phyloP scores from a whole-genome alignment of 371 early-diverging fungal species.

The Cokeromyces recurvatus region DNA sequence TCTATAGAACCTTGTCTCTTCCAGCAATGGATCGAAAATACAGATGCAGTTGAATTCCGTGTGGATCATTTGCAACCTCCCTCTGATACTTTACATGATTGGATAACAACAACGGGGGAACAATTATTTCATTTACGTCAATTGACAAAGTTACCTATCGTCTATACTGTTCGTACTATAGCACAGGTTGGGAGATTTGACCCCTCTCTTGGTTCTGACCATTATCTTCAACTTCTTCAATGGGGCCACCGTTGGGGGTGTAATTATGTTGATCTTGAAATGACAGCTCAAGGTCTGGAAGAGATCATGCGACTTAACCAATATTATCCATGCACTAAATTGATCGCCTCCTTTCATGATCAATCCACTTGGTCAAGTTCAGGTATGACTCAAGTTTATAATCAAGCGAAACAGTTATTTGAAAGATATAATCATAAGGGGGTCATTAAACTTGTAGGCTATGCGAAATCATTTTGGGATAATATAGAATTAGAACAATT shows the following conservation, averaged over 20 bases:
- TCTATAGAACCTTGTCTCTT: conserved; percentile 24
- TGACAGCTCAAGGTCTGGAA: conserved; percentile 44
- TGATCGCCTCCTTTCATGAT: conserved; percentile 89
- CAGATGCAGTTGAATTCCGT: conserved; percentile 88
- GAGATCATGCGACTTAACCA: conserved; percentile 38
- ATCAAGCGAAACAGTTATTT: conserved; percentile 19
- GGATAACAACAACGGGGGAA: conserved; percentile 14
- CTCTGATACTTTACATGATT: not conserved
- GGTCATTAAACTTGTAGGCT: conserved; percentile 85
- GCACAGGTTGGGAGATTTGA: conserved; percentile 81
- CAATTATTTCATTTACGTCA: conserved; percentile 21
- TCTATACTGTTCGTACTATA: conserved; percentile 84
- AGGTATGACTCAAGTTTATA: conserved; percentile 42
- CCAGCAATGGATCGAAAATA: conserved; percentile 55
- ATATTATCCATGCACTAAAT: conserved; percentile 43
- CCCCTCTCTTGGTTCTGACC: conserved; percentile 15
- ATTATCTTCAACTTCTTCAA: conserved; percentile 59
- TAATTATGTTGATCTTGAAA: conserved; percentile 87
- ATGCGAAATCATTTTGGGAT: conserved; percentile 63
- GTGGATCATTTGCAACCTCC: conserved; percentile 65
- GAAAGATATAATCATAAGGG: conserved; percentile 30
- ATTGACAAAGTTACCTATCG: conserved; percentile 55
- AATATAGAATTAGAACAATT: conserved; percentile 73
- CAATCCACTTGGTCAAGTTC: conserved; percentile 48
- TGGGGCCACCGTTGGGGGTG: conserved; percentile 78